Base-by-base conservation (phyloP, 2,329 filamentous ascomycete species). In the Colletotrichum sublineola region DNA sequence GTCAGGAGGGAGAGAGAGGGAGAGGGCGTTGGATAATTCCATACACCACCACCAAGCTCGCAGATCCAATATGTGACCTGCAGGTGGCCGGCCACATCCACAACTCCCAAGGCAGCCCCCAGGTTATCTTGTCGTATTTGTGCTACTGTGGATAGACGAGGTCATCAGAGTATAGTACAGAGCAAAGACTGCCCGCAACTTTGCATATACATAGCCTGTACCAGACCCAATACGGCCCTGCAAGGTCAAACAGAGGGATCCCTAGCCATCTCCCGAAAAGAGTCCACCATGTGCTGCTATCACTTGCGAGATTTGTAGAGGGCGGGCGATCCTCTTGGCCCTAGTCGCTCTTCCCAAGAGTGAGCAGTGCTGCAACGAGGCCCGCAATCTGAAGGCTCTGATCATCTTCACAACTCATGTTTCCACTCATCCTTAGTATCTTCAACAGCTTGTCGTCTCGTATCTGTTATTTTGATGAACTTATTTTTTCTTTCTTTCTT, bases 11-110 rank as follows among this genome's bases (percentile, higher is more conserved):
- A 55, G 63, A 40, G 55, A 53, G 63, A 61, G 62, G 56, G 65
- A 36, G 33, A 63, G 61, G 61, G 29, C 20, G 60, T 42, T 70
- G 53, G 40, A 69, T 56, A 64, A 58, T 65, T 40, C 40, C 31
- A 29, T 38, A 56, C 29, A 36, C 70, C 67, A 64, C 66, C 44
- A 64, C 66, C 44, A 64, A 70, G 60, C 66, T 73, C 55, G 53
- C 46, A 55, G 60, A 64, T 61, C 60, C 69, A 65, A 73, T 55
- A 36, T 68, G 66, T 73, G 70, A 24, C 61, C 70, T 73, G 67
- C 60, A 70, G 66, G 66, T 44, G 70, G 61, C 64, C 40, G 69
- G 53, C 66, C 42, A 70, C 58, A 55, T 53, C 48, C 70, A 73
- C 55, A 48, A 48, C 57, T 60, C 63, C 40, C 40, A 40, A 53